Conservation (phyloP, 1,284 basidiomycete genomes). For the Tilletia setariae region DNA sequence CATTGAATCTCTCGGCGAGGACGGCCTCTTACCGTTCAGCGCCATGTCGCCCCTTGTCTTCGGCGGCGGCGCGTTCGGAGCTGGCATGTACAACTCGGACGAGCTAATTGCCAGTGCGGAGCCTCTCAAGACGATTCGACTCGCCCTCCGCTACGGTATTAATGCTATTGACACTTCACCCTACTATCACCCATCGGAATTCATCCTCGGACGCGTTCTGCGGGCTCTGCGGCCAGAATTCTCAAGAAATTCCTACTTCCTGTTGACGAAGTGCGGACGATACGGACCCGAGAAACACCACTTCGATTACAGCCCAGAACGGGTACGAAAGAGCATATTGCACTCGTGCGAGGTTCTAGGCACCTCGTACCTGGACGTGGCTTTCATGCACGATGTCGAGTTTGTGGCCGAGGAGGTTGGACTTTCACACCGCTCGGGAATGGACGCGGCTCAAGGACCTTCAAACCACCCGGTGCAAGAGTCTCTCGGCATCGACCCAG, state of each 20-base stretch:
- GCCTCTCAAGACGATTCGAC: slow-evolving; percentile 58
- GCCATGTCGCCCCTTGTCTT: slow-evolving; percentile 41
- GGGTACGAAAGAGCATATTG: slow-evolving; percentile 67
- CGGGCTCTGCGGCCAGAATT: slow-evolving; percentile 35
- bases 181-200: slow-evolving; percentile 86
- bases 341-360: slow-evolving; percentile 65
- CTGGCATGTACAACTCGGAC: slow-evolving; percentile 47
- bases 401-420: slow-evolving; percentile 68
- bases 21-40: neutral
- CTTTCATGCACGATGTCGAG: slow-evolving; percentile 83
- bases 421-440: slow-evolving; percentile 59
- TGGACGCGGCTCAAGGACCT: slow-evolving; percentile 61
- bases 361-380: slow-evolving; percentile 59
- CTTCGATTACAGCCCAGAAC: slow-evolving; percentile 76
- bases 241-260: slow-evolving; percentile 55
- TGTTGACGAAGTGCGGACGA: slow-evolving; percentile 83
- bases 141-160: slow-evolving; percentile 72
- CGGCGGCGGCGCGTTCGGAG: slow-evolving; percentile 47
- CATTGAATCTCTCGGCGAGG: no score
- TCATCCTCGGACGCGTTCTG: slow-evolving; percentile 69
- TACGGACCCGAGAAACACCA: slow-evolving; percentile 65
- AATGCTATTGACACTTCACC: slow-evolving; percentile 76
- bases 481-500: slow-evolving; percentile 7
- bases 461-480: slow-evolving; percentile 52
- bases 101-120: slow-evolving; percentile 18